phyloP scores from a whole-genome alignment of 805 yeast genomes.

The Kuraishia capsulata region DNA sequence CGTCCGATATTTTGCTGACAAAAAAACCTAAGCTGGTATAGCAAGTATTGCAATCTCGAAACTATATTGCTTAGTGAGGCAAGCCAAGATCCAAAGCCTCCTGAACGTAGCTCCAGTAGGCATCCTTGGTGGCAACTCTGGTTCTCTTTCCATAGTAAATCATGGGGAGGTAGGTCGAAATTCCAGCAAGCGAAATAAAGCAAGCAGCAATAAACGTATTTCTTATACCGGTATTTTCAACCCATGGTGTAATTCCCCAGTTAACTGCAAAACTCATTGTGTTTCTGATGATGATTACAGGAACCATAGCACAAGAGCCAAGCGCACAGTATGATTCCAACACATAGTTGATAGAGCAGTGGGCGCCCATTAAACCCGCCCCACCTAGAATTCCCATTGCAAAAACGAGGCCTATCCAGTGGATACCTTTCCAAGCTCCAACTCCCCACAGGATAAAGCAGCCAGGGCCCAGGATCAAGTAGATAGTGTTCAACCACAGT shows the following conservation, averaged over 20 bases:
- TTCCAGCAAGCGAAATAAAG: constrained; percentile 37
- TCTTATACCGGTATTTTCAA: constrained; percentile 40
- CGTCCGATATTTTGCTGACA: too few species aligned
- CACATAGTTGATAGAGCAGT: constrained; percentile 40
- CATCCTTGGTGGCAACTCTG: constrained; percentile 6
- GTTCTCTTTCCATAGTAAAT: constrained; percentile 8
- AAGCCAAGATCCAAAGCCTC: neutral
- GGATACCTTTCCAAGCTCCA: constrained; percentile 44
- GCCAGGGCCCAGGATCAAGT: constrained; percentile 40
- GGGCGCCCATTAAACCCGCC: constrained; percentile 42
- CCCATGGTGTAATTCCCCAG: constrained; percentile 55
- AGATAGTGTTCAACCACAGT: constrained; percentile 38
- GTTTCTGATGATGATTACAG: constrained; percentile 49
- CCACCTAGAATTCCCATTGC: constrained; percentile 54
- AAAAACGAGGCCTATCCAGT: constrained; percentile 46
- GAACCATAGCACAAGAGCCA: constrained; percentile 44
- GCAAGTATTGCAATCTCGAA: too few species aligned
- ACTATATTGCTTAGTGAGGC: too few species aligned
- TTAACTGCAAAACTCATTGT: constrained; percentile 50
- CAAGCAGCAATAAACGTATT: constrained; percentile 52
- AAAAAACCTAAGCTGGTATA: too few species aligned
- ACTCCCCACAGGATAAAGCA: constrained; percentile 57
- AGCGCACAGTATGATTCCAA: constrained; percentile 43
- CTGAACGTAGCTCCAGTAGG: constrained; percentile 19
- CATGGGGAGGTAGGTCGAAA: constrained; percentile 35